Percentiles rank a stretch among this genome's conserved stretches.
phyloP scores from a whole-genome alignment of 805 yeast species.

The Ogataea pignaliae region DNA sequence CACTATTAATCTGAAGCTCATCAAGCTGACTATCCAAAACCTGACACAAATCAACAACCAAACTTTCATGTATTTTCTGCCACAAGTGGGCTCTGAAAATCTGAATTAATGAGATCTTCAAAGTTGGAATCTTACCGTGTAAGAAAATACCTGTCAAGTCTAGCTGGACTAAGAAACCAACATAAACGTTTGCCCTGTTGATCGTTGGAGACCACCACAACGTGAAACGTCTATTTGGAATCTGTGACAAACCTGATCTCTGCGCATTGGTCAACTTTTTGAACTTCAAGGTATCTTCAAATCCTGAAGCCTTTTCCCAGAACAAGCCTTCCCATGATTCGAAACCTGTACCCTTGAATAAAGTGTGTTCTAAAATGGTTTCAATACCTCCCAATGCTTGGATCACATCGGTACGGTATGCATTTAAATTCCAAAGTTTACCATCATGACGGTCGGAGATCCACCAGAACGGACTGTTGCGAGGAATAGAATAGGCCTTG shows the following conservation, averaged over 20 bases:
- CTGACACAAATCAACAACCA: constrained; percentile 90
- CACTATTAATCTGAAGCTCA: constrained; percentile 74
- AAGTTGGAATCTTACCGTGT: constrained; percentile 96
- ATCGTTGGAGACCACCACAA: constrained; percentile 99
- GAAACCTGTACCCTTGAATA: constrained; percentile 95
- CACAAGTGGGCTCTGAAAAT: constrained; percentile 96
- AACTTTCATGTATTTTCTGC: constrained; percentile 97
- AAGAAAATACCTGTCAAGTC: constrained; percentile 95
- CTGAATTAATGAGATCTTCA: constrained; percentile 92
- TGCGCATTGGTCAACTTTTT: constrained; percentile 96
- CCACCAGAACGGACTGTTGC: constrained; percentile 96
- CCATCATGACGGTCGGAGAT: constrained; percentile 92
- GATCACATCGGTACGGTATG: constrained; percentile 92
- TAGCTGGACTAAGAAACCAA: constrained; percentile 92
- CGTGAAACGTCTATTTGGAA: constrained; percentile 95
- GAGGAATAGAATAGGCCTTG: constrained; percentile 63
- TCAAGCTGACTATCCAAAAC: constrained; percentile 85
- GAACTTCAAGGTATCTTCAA: constrained; percentile 92
- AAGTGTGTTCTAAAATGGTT: constrained; percentile 89
- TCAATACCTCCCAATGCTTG: constrained; percentile 98
- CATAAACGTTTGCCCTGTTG: constrained; percentile 95
- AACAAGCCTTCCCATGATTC: constrained; percentile 98
- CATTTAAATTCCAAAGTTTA: constrained; percentile 86
- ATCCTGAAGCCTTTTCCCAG: constrained; percentile 98
- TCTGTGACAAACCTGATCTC: constrained; percentile 93